A percentile compares a stretch with the other conserved stretches of the same genome.
phyloP scores from a whole-genome alignment of 345 rosid species.

The Physaria fendleri region DNA sequence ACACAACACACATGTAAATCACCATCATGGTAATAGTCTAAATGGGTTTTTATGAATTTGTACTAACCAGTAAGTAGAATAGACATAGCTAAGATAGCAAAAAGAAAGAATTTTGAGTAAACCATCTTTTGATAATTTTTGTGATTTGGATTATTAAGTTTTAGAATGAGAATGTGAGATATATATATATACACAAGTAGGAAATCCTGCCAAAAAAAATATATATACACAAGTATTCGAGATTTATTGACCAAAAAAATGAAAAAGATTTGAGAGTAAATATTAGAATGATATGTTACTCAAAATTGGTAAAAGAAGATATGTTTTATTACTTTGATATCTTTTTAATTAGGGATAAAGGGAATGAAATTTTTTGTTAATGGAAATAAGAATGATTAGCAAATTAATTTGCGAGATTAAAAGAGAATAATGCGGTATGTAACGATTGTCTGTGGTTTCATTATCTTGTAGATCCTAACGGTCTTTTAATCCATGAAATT shows the following conservation, averaged over 20 bases:
- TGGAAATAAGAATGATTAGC: background rate
- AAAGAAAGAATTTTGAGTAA: constrained; percentile 8
- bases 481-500: too few species aligned
- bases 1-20: background rate
- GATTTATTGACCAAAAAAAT: too few species aligned
- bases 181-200: background rate
- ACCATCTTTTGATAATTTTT: background rate
- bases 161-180: background rate
- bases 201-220: too few species aligned
- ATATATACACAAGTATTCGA: too few species aligned
- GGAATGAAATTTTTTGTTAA: background rate
- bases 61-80: constrained; percentile 17
- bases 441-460: too few species aligned
- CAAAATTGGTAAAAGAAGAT: background rate
- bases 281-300: background rate
- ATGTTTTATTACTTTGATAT: background rate
- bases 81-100: constrained; percentile 14
- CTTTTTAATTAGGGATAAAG: too few species aligned
- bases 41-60: background rate
- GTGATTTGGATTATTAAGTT: background rate
- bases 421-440: too few species aligned
- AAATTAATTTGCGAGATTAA: background rate
- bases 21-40: too few species aligned
- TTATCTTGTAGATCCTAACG: too few species aligned
- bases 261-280: too few species aligned